Base-by-base conservation (phyloP, 228 moss, liverwort and hornwort species). In the Sphagnum fallax region DNA sequence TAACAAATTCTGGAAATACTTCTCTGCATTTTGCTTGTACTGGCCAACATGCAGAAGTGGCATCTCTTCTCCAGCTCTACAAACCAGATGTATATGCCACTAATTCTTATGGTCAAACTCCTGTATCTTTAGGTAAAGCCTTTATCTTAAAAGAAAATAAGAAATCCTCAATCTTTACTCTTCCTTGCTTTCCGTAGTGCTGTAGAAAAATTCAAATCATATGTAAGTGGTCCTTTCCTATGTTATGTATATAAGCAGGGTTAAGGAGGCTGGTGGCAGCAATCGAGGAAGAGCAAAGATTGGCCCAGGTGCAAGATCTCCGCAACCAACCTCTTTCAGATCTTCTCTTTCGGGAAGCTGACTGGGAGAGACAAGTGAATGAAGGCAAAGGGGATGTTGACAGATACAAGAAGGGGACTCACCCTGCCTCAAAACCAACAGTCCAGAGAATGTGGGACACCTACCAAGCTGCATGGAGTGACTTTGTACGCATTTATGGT, bases 21-120 rank as follows among this genome's bases (percentile, higher is more conserved):
- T 80, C 95, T 74, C 78, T 96, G 62, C 95, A 96, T 80, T 84
- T 88, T 66, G 90, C 94, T 52, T 94, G 91, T 74, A 82, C 64
- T 79, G 95, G 95, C 64, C 83, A 87, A 53, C 92, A 96, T 84
- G 87, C 81, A 68, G 78, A 86, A 75, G 86, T 92, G 67, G 88
- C 91, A 67, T 77, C 81, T 69, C 78, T 88, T 71, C 80, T 96
- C 69, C 82, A 81, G 76, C 81, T 91, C 51, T 96, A 92, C 79
- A 88, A 84, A 66, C 82, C 95, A 67, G 92, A 96, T 81, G 83
- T 87, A 66, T 84, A 96, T 84, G 80, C 82, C 67, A 62, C 79
- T 60, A 96, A 96, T 69, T 79, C 81, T 51, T 92, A 80, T 77
- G 91, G 83, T 51, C 89, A 96, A 81, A 88, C 95, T 69, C 92